Base-by-base conservation (phyloP, 805 yeast species). In the Brettanomyces anomalus region DNA sequence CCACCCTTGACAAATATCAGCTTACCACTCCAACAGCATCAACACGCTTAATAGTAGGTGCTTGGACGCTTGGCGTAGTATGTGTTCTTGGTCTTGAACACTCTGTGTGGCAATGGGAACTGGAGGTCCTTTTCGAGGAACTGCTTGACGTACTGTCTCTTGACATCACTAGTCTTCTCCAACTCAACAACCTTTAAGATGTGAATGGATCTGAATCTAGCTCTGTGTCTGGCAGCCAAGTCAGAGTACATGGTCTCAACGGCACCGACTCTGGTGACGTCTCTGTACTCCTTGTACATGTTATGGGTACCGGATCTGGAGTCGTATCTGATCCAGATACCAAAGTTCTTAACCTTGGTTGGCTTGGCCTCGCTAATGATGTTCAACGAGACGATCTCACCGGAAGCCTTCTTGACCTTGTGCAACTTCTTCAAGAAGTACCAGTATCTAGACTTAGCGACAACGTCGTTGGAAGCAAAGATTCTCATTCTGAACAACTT, bases 231-330 rank as follows among this genome's bases (percentile, higher is more conserved):
- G 62, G 99, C 97, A 75, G 99, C 99, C 85, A 93, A 85, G 76
- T 93, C 99, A 74, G 85, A 89, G 93, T 93, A 93, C 83, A 93
- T 83, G 68, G 93, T 77, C 74, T 85, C 95, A 68, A 93, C 97
- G 61, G 97, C 98, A 72, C 86, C 95, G 55, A 88, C 95, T 80
- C 99, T 93, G 79, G 96, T 76, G 63, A 90, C 95, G 65, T 90
- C 98, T 77, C 98, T 88, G 93, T 87, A 86, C 80, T 93, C 99
- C 82, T 93, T 93, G 96, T 93, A 93, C 97, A 93, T 93, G 94
- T 93, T 93, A 95, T 93, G 98, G 67, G 96, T 89, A 79, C 99
- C 99, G 60, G 98, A 93, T 85, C 99, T 94, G 58, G 99, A 93
- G 71, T 93, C 98, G 85, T 93, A 93, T 81, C 98, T 89, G 72